A percentile compares a stretch with the other conserved stretches of the same genome.
These are phyloP conservation scores for Scheffersomyces insectosa DNA, from an alignment of 1,139 yeast genomes.

Conservation along the genomic window DNA sequence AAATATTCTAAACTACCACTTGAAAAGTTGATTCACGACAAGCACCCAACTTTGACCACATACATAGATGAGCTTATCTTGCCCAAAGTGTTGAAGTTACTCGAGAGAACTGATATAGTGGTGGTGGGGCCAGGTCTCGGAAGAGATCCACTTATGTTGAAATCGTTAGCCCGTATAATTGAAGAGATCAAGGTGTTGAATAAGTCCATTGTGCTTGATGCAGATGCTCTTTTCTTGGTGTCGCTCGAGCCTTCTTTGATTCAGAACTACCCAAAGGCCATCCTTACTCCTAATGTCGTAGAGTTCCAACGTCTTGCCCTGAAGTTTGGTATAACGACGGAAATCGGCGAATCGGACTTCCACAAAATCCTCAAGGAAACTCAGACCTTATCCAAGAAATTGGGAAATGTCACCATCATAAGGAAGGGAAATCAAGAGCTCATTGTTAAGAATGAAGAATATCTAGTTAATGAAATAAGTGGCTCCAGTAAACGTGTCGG, in stretches of 20 bases:
- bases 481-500: slow-evolving; percentile 80
- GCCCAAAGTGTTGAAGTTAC: slow-evolving; percentile 53
- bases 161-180: slow-evolving; percentile 58
- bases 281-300: slow-evolving; percentile 86
- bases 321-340: slow-evolving; percentile 31
- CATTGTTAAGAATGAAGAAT: slow-evolving; percentile 52
- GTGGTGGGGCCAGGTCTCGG: slow-evolving; percentile 96
- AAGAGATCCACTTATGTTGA: slow-evolving; percentile 68
- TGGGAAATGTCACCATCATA: slow-evolving; percentile 67
- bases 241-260: slow-evolving; percentile 57
- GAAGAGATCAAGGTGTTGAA: slow-evolving; percentile 51
- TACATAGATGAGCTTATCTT: slow-evolving; percentile 47
- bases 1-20: slow-evolving; percentile 14
- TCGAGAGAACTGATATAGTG: slow-evolving; percentile 73
- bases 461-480: slow-evolving; percentile 37
- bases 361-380: slow-evolving; percentile 30
- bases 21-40: slow-evolving; percentile 19
- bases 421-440: slow-evolving; percentile 72
- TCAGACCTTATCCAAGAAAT: slow-evolving; percentile 47
- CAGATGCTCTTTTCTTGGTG: slow-evolving; percentile 76
- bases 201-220: slow-evolving; percentile 79
- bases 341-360: slow-evolving; percentile 25
- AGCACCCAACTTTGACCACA: slow-evolving; percentile 19
- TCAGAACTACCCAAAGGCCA: slow-evolving; percentile 51
- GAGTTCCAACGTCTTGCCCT: slow-evolving; percentile 74